These are phyloP conservation scores for Saussurea involucrata DNA, from an alignment of 129 eudicot genomes.

Conservation along the genomic window DNA sequence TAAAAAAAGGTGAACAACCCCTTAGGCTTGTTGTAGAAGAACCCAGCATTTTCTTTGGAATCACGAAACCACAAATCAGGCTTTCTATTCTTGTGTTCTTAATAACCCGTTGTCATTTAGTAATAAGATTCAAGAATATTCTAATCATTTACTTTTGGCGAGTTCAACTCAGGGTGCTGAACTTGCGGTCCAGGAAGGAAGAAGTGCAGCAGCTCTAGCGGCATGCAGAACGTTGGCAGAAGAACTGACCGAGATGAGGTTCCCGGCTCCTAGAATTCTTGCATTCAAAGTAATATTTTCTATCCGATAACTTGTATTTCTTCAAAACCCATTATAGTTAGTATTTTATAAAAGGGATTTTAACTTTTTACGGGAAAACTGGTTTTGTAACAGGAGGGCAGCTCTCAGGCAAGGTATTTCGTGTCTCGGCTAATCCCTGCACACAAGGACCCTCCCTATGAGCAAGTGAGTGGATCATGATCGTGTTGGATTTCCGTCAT, in stretches of 20 bases:
- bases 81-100: background rate
- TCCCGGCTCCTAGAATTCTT: slow-evolving; percentile 95
- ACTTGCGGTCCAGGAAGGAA: slow-evolving; percentile 86
- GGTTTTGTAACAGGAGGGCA: slow-evolving; percentile 72
- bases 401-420: slow-evolving; percentile 97
- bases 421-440: slow-evolving; percentile 94
- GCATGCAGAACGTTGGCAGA: slow-evolving; percentile 98
- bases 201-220: slow-evolving; percentile 96
- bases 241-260: slow-evolving; percentile 86
- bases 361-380: background rate
- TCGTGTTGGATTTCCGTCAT: slow-evolving; percentile 2
- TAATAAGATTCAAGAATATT: background rate
- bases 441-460: slow-evolving; percentile 96
- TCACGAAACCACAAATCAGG: background rate
- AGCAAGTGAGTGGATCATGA: slow-evolving; percentile 54
- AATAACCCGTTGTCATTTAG: background rate
- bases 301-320: background rate
- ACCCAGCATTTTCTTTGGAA: background rate
- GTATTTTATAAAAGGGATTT: background rate
- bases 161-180: slow-evolving; percentile 71
- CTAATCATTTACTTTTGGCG: slow-evolving; percentile 14
- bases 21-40: too few relatives aligned
- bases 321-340: background rate
- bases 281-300: slow-evolving; percentile 70
- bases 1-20: too few relatives aligned